These are phyloP conservation scores for Sphaceloma murrayae DNA, from an alignment of 2,329 filamentous ascomycete genomes.

Conservation along the genomic window DNA sequence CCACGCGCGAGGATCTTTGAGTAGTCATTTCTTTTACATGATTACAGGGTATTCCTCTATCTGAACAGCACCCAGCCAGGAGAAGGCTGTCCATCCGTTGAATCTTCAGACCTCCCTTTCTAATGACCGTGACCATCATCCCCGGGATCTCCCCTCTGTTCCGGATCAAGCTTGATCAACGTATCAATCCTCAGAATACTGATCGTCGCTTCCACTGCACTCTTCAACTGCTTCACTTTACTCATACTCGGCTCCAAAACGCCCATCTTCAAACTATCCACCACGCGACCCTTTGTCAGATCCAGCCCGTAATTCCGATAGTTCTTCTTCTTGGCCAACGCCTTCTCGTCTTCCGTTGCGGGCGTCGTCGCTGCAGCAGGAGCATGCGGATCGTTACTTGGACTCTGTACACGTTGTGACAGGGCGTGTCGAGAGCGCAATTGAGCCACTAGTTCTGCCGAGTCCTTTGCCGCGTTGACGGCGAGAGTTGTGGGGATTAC, in stretches of 20 bases:
- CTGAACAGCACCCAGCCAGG: too few species aligned
- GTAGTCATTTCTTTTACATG: too few species aligned
- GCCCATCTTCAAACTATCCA: conserved; percentile 87
- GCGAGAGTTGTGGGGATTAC: conserved; percentile 93
- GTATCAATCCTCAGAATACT: conserved; percentile 99
- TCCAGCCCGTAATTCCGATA: conserved; percentile 99
- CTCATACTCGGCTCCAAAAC: conserved; percentile 96
- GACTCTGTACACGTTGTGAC: conserved; percentile 72
- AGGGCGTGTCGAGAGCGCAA: conserved; percentile 88
- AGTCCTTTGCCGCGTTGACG: conserved; percentile 94
- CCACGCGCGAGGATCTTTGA: too few species aligned
- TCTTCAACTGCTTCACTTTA: conserved; percentile 97
- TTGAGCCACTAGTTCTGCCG: conserved; percentile 88
- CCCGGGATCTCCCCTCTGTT: conserved; percentile 58
- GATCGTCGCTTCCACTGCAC: conserved; percentile 95
- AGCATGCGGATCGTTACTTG: conserved; percentile 24
- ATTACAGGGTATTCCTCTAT: too few species aligned
- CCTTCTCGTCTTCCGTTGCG: conserved; percentile 71
- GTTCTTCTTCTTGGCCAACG: conserved; percentile 82
- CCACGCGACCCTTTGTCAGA: conserved; percentile 76
- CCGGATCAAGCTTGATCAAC: conserved; percentile 93
- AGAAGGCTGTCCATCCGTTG: too few species aligned
- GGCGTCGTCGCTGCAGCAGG: conserved; percentile 15
- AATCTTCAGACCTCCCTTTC: too few species aligned
- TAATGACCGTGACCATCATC: conserved; percentile 51